Conservation (phyloP, 139 green algal genomes). For the Chlamydomonas eustigma region DNA sequence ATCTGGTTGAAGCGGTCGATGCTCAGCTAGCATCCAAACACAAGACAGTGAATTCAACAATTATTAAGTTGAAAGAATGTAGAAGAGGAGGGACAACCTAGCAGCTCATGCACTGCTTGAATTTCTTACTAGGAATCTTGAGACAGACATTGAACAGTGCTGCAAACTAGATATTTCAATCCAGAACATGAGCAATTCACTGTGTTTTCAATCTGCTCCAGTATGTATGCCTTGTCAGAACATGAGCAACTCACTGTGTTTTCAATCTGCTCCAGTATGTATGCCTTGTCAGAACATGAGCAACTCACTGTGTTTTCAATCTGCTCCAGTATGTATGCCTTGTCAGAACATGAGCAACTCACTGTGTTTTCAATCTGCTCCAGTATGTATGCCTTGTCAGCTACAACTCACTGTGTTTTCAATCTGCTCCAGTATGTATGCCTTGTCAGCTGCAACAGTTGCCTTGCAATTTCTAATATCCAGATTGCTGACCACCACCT, state of each 20-base stretch:
- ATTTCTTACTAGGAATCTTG: no score
- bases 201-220: constrained; percentile 1
- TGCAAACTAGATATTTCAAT: no score
- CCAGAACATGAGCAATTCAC: neutral
- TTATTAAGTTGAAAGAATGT: no score
- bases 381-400: constrained; percentile 35
- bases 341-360: constrained; percentile 13
- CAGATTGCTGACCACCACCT: constrained; percentile 32
- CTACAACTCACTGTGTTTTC: neutral
- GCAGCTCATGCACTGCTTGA: no score
- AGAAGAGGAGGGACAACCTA: no score
- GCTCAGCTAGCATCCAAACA: no score
- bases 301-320: constrained; percentile 5
- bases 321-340: constrained; percentile 29
- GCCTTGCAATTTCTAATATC: constrained; percentile 30
- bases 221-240: no score
- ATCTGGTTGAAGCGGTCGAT: constrained; percentile 32
- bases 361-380: constrained; percentile 9
- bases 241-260: neutral
- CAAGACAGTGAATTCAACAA: no score
- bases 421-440: constrained; percentile 29
- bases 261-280: constrained; percentile 25
- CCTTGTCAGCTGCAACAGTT: constrained; percentile 27
- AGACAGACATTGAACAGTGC: no score
- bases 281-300: constrained; percentile 20